Conservation (phyloP, 495 filamentous ascomycete species). For the Xylaria flabelliformis region DNA sequence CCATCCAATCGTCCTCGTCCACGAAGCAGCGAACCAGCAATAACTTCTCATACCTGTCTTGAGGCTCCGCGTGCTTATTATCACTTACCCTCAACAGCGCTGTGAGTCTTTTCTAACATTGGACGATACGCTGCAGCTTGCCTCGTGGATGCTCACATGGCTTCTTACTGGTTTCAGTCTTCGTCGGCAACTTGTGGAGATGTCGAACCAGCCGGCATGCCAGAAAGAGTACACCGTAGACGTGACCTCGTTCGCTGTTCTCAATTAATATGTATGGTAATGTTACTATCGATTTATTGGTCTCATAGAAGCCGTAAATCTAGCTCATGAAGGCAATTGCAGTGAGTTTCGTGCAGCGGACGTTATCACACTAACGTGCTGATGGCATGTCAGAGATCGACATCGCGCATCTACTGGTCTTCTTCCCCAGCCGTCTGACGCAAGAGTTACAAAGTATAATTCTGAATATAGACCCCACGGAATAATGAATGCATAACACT, state of each 20-base stretch:
- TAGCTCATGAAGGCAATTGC: slow-evolving; percentile 4
- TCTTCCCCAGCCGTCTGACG: background rate
- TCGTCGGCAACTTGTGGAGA: background rate
- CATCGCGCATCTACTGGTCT: background rate
- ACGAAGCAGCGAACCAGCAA: slow-evolving; percentile 17
- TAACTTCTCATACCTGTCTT: background rate
- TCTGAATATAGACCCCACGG: background rate
- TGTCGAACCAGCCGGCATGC: background rate
- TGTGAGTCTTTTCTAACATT: background rate
- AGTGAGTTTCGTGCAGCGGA: background rate
- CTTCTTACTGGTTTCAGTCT: slow-evolving; percentile 4
- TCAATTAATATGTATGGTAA: background rate
- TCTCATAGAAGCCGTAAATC: background rate
- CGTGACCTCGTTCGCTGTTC: background rate
- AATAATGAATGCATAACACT: background rate
- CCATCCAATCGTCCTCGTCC: slow-evolving; percentile 16
- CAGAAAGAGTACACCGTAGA: background rate
- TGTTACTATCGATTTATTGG: background rate
- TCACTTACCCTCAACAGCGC: background rate
- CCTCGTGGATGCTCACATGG: slow-evolving; percentile 11
- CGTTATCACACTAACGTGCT: slow-evolving; percentile 7
- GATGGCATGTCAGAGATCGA: slow-evolving; percentile 17
- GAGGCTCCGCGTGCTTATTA: slow-evolving; percentile 10
- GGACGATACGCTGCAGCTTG: background rate
- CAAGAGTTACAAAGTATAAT: background rate